Base-by-base conservation (phyloP, 2,329 filamentous ascomycete species). In the Epichloe typhina region DNA sequence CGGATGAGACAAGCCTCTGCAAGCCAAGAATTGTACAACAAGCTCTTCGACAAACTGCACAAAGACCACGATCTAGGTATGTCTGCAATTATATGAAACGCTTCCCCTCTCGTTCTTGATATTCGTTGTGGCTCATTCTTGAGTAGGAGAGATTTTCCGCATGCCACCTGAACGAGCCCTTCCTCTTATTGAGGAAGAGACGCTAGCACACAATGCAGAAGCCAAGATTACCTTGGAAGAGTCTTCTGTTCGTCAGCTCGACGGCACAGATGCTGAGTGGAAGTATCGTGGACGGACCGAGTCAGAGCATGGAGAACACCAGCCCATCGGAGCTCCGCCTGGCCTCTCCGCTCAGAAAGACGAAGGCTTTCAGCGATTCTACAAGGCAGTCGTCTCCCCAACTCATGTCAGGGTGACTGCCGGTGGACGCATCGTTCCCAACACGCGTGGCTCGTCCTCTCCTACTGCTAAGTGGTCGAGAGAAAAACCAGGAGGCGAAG, bases 361-460 rank as follows among this genome's bases (percentile, higher is more conserved):
- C 36, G 79, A 83, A 61, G 81, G 81, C n/a, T 84, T 84, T 57
- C 76, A 82, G 61, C 72, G 75, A 49, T 84, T 84, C 60, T 83
- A 80, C 66, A 80, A 81, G 60, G 79, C 80, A 11, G 81, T 84
- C n/a, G 73, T 79, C 4, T 84, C 81, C 36, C 81, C 81, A 7
- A 81, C 79, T 13, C 79, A 84, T 62, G 75, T 84, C 54, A 76
- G 81, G 15, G 81, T 84, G 47, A 84, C 81, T 19, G 81, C 81
- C 53, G 80, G 81, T 52, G 81, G 81, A 41, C 73, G 79, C 38
- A 84, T 84, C 57, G 81, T 84, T 1, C 80, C 80, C 46, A 84
- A 84, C 58, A 82, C 73, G 36, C 72, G 79, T 42, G 72, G 68
- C 12, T 68, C 73, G 2, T 66, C 68, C 5, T 80, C 78, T 8